A percentile compares a stretch with the other conserved stretches of the same genome.
phyloP scores from a whole-genome alignment of 495 filamentous ascomycete genomes.

The Cenococcum geophilum region DNA sequence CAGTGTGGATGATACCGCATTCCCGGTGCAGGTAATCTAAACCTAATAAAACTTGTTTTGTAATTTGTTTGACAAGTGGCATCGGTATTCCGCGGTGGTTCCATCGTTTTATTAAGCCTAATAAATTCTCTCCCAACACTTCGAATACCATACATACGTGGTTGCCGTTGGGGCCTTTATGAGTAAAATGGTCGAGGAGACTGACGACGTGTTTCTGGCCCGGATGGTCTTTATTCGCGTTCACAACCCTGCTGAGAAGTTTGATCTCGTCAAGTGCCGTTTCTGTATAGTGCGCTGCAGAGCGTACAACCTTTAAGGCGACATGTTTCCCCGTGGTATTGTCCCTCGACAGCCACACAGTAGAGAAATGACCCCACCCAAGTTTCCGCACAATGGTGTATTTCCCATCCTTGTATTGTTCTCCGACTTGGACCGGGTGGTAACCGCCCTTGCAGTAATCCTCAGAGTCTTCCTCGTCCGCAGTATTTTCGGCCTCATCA shows the following conservation, averaged over 20 bases:
- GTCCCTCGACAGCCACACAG: conserved; percentile 93
- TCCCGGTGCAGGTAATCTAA: conserved; percentile 95
- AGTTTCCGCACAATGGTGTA: conserved; percentile 96
- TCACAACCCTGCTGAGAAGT: conserved; percentile 89
- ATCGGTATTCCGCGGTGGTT: conserved; percentile 96
- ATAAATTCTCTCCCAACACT: conserved; percentile 89
- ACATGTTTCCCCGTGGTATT: conserved; percentile 90
- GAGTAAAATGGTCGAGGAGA: conserved; percentile 92
- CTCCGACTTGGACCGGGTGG: conserved; percentile 86
- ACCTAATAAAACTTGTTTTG: conserved; percentile 92
- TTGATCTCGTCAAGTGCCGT: conserved; percentile 99
- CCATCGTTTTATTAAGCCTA: conserved; percentile 96
- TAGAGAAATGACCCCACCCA: conserved; percentile 98
- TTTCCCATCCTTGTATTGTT: conserved; percentile 95
- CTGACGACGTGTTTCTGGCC: conserved; percentile 93
- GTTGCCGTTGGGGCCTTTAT: conserved; percentile 91
- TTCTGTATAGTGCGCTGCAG: conserved; percentile 96
- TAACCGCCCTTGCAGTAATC: conserved; percentile 99
- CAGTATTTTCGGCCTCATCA: conserved; percentile 75
- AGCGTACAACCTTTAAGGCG: conserved; percentile 94
- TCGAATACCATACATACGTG: conserved; percentile 99
- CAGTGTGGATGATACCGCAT: conserved; percentile 98
- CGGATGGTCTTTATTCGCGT: conserved; percentile 78
- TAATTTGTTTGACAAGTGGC: conserved; percentile 94
- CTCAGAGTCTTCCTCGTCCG: conserved; percentile 97